These are phyloP conservation scores for Ziziphus jujuba DNA, from an alignment of 306 rosid species.

Conservation along the genomic window DNA sequence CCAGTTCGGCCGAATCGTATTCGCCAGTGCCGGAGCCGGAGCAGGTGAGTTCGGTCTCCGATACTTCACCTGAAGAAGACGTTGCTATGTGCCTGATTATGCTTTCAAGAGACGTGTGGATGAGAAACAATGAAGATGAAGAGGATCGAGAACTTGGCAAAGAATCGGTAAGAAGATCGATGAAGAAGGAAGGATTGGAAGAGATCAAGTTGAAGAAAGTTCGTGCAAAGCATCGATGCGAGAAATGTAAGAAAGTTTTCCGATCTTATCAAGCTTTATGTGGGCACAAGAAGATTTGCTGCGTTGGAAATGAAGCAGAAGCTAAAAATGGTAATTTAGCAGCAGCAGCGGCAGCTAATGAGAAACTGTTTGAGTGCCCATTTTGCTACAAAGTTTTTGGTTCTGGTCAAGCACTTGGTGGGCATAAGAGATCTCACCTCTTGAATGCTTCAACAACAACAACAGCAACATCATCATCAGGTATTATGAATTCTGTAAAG, in stretches of 20 bases:
- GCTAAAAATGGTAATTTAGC: slow-evolving; percentile 8
- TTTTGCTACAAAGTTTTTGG: slow-evolving; percentile 69
- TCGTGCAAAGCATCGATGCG: slow-evolving; percentile 45
- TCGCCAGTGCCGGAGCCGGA: slow-evolving; percentile 18
- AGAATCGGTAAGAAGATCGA: slow-evolving; percentile 1
- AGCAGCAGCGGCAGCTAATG: not conserved
- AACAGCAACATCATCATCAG: not conserved
- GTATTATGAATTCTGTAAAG: slow-evolving; percentile 2
- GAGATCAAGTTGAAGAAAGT: slow-evolving; percentile 40
- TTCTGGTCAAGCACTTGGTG: slow-evolving; percentile 91
- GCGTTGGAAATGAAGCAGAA: slow-evolving; percentile 19
- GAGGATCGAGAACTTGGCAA: slow-evolving; percentile 24
- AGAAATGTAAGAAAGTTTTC: slow-evolving; percentile 52
- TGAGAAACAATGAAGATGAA: slow-evolving; percentile 3
- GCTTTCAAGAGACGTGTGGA: slow-evolving; percentile 78
- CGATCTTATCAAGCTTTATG: slow-evolving; percentile 69
- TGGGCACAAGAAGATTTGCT: slow-evolving; percentile 55
- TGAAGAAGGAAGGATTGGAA: slow-evolving; percentile 9
- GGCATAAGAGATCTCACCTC: slow-evolving; percentile 85
- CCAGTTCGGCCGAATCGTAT: slow-evolving; percentile 31
- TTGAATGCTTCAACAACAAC: slow-evolving; percentile 31
- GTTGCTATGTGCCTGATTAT: slow-evolving; percentile 77
- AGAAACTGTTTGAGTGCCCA: slow-evolving; percentile 64
- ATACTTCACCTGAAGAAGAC: slow-evolving; percentile 67
- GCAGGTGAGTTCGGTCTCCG: slow-evolving; percentile 61